A percentile compares a stretch with the other conserved stretches of the same genome.
These are phyloP conservation scores for Chalaropsis thielavioides DNA, from an alignment of 2,329 filamentous ascomycete species.

Conservation along the genomic window DNA sequence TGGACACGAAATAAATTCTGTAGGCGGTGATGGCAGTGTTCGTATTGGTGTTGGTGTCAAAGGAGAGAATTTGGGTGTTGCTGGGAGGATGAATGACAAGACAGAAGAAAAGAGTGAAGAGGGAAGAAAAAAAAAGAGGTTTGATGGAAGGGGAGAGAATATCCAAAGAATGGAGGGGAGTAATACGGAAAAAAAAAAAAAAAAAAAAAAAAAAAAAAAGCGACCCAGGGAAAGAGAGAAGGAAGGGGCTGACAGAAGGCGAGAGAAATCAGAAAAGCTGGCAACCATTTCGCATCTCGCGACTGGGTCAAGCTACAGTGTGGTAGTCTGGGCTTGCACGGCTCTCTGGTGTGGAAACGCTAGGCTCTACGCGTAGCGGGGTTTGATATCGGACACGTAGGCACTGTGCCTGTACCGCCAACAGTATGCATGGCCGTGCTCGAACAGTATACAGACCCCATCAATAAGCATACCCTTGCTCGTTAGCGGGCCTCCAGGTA, in stretches of 20 bases:
- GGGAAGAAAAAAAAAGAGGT: constrained; percentile 16
- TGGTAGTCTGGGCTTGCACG: not conserved
- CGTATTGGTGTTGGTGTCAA: not conserved
- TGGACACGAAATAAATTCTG: not conserved
- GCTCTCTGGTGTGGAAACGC: not conserved
- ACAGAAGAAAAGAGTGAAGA: constrained; percentile 4
- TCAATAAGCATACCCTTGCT: not conserved
- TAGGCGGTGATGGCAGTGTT: not conserved
- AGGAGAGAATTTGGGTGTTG: constrained; percentile 1
- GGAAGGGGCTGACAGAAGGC: not conserved
- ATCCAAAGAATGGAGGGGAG: constrained; percentile 11
- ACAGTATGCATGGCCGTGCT: constrained; percentile 8
- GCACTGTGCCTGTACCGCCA: constrained; percentile 9
- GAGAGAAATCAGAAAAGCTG: constrained; percentile 10
- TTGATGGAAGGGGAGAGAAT: constrained; percentile 17
- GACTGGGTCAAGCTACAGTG: constrained; percentile 6
- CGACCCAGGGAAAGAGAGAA: constrained; percentile 4
- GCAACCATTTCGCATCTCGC: constrained; percentile 1
- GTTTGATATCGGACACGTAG: not conserved
- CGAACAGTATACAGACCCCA: constrained; percentile 9
- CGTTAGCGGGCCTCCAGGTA: not conserved
- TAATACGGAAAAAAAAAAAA: constrained; percentile 11
- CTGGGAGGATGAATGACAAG: constrained; percentile 5
- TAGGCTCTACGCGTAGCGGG: not conserved
- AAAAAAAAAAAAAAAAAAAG: too few species aligned